Evolutionary conservation across 352 stramenopile species (phyloP).

Genomic region (Phytophthora pini): DNA sequence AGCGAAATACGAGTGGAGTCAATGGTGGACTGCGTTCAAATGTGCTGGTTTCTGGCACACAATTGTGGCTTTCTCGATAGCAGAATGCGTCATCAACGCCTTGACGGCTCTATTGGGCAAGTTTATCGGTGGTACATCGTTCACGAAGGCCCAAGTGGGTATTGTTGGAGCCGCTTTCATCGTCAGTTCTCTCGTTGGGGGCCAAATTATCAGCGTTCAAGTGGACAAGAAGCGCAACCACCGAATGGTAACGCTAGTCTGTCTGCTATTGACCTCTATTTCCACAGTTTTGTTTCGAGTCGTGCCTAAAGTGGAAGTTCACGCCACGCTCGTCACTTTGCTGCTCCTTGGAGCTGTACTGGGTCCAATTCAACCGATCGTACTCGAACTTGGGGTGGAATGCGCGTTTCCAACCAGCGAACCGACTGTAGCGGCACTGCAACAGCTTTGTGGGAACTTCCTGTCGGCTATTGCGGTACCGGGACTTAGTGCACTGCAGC

Average conservation of each 20-base stretch:
- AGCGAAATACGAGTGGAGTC: constrained; percentile 27
- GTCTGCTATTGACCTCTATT: constrained; percentile 47
- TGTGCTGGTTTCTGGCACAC: constrained; percentile 68
- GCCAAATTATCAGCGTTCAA: constrained; percentile 64
- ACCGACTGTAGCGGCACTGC: constrained; percentile 70
- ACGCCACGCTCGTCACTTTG: constrained; percentile 44
- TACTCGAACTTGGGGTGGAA: constrained; percentile 72
- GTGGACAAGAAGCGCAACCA: constrained; percentile 64
- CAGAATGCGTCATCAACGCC: constrained; percentile 75
- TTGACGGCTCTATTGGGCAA: constrained; percentile 71
- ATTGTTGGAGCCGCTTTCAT: constrained; percentile 73
- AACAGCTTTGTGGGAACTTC: constrained; percentile 79
- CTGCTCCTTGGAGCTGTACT: constrained; percentile 58
- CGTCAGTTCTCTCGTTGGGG: constrained; percentile 65
- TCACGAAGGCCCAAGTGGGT: constrained; percentile 61
- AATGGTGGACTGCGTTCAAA: constrained; percentile 52
- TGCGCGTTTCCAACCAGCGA: constrained; percentile 76
- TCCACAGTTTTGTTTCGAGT: constrained; percentile 49
- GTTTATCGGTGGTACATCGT: constrained; percentile 54
- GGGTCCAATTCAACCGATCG: constrained; percentile 66
- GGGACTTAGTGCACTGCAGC: constrained; percentile 51
- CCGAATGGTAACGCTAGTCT: constrained; percentile 54
- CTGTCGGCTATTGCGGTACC: constrained; percentile 66
- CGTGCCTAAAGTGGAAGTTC: constrained; percentile 33
- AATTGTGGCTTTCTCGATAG: constrained; percentile 60